Conservation (phyloP, 495 filamentous ascomycete species). For the Penicillium egyptiacum region DNA sequence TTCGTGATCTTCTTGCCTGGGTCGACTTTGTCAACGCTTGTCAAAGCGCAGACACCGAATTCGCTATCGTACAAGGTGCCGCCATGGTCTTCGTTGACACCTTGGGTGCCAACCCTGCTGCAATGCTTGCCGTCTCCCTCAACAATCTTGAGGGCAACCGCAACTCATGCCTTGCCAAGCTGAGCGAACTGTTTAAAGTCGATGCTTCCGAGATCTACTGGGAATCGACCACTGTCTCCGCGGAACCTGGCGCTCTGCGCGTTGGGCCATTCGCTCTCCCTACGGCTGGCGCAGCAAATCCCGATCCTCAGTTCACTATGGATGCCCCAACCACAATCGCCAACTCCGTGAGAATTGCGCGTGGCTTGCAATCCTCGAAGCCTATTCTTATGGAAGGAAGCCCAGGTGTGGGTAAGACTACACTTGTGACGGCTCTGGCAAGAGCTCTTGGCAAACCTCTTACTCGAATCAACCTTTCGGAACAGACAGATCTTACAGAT, state of each 20-base stretch:
- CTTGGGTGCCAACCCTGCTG: slow-evolving; percentile 89
- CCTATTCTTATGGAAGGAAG: slow-evolving; percentile 93
- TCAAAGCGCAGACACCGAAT: slow-evolving; percentile 46
- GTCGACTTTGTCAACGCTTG: slow-evolving; percentile 84
- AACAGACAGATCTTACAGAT: slow-evolving; percentile 97
- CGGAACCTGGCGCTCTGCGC: slow-evolving; percentile 49
- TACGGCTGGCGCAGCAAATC: slow-evolving; percentile 45
- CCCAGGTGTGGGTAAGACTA: slow-evolving; percentile 97
- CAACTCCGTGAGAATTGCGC: slow-evolving; percentile 85
- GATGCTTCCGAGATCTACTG: slow-evolving; percentile 66
- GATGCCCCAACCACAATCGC: slow-evolving; percentile 83
- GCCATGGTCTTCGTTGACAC: slow-evolving; percentile 96
- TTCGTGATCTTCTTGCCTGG: slow-evolving; percentile 90
- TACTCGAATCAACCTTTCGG: slow-evolving; percentile 92
- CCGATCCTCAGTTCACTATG: slow-evolving; percentile 69
- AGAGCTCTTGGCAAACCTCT: slow-evolving; percentile 73
- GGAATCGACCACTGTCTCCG: slow-evolving; percentile 47
- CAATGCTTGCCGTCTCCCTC: slow-evolving; percentile 65
- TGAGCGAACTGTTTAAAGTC: slow-evolving; percentile 62
- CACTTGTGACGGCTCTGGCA: slow-evolving; percentile 81
- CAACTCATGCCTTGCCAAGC: slow-evolving; percentile 66
- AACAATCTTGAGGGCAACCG: slow-evolving; percentile 62
- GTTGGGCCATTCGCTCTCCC: slow-evolving; percentile 74
- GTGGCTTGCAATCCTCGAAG: slow-evolving; percentile 86
- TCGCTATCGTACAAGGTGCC: slow-evolving; percentile 78